Evolutionary conservation across 2,329 filamentous ascomycete genomes (phyloP).

Genomic region (Biscogniauxia marginata): DNA sequence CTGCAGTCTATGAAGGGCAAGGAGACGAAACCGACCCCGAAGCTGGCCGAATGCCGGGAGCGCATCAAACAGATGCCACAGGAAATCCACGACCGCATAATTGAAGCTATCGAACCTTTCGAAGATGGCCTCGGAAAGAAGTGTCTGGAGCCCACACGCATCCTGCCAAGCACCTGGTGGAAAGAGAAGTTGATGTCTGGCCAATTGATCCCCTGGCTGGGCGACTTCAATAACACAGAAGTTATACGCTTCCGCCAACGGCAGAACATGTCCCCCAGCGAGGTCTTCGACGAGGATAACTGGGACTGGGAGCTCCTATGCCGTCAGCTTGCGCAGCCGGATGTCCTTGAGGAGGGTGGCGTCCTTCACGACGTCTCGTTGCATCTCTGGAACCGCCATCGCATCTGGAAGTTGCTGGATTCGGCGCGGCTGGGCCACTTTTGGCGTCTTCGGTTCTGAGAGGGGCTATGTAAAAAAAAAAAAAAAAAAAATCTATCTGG

Average conservation of each 20-base stretch:
- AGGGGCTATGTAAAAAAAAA: too few relatives aligned
- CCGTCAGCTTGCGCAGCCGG: conserved; percentile 17
- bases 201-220: conserved; percentile 22
- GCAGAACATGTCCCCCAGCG: too few relatives aligned
- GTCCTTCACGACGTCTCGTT: not conserved
- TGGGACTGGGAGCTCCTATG: conserved; percentile 27
- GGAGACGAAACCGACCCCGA: not conserved
- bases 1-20: conserved; percentile 10
- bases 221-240: conserved; percentile 11
- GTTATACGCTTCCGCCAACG: too few relatives aligned
- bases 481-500: too few relatives aligned
- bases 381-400: conserved; percentile 19
- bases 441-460: too few relatives aligned
- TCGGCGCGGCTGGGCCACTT: conserved; percentile 13
- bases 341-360: conserved; percentile 8
- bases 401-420: conserved; percentile 25
- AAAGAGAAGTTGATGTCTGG: conserved; percentile 13
- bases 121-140: not conserved
- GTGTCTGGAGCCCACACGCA: conserved; percentile 13
- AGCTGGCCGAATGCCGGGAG: not conserved
- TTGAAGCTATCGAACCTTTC: conserved; percentile 15
- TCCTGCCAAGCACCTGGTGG: conserved; percentile 17
- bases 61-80: conserved; percentile 3
- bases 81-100: conserved; percentile 12
- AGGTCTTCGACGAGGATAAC: conserved; percentile 1